Evolutionary conservation across 768 basidiomycete species (phyloP).

Genomic region (Lentinula guzmanii): DNA sequence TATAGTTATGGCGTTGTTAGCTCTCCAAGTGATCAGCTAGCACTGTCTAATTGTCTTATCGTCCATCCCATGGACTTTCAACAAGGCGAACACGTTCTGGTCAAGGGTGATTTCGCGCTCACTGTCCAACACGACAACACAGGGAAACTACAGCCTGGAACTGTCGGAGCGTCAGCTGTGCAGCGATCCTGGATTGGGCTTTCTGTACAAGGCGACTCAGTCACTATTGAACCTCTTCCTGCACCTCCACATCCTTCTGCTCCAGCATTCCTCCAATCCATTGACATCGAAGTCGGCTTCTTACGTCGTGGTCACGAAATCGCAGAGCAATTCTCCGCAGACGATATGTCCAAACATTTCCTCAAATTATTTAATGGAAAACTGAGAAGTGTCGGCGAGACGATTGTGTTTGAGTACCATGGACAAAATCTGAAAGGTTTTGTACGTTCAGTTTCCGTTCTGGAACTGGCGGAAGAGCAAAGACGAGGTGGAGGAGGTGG

Average conservation of each 20-base stretch:
- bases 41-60: conserved; percentile 76
- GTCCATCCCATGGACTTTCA: conserved; percentile 75
- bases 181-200: conserved; percentile 91
- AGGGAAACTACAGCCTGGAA: conserved; percentile 58
- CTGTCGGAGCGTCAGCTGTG: conserved; percentile 68
- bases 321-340: conserved; percentile 72
- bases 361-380: conserved; percentile 68
- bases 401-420: conserved; percentile 82
- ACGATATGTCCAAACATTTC: conserved; percentile 78
- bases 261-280: conserved; percentile 63
- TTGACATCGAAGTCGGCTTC: conserved; percentile 80
- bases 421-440: conserved; percentile 74
- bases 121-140: conserved; percentile 81
- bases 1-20: conserved; percentile 50
- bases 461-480: conserved; percentile 64
- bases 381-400: conserved; percentile 62
- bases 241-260: conserved; percentile 42
- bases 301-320: conserved; percentile 46
- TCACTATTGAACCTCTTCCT: conserved; percentile 62
- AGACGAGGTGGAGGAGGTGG: conserved; percentile 30
- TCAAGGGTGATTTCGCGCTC: conserved; percentile 66
- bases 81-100: conserved; percentile 64
- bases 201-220: conserved; percentile 69
- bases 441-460: conserved; percentile 51
- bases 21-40: conserved; percentile 62